Conservation (phyloP, 345 rosid species). For the Aurinia saxatilis region DNA sequence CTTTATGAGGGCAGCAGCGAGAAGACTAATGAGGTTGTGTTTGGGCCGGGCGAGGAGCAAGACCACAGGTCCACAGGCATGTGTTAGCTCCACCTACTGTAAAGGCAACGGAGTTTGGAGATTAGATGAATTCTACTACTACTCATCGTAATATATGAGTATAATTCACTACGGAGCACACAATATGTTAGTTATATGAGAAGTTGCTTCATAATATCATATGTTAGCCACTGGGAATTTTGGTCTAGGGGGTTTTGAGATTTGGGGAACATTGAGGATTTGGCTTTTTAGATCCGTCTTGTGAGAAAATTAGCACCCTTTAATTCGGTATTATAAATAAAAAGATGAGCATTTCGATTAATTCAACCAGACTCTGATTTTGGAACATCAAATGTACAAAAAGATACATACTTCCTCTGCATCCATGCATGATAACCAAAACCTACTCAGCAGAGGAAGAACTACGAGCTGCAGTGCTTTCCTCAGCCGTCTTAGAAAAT, state of each 20-base stretch:
- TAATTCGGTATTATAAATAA: constrained; percentile 30
- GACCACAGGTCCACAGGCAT: constrained; percentile 35
- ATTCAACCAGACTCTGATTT: neutral
- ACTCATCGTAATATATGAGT: constrained; percentile 39
- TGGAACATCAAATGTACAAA: constrained; percentile 18
- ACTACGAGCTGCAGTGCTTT: constrained; percentile 12
- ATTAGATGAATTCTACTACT: constrained; percentile 31
- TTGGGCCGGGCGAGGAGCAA: constrained; percentile 67
- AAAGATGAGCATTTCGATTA: neutral
- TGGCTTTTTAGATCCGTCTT: constrained; percentile 14
- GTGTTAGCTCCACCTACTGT: constrained; percentile 34
- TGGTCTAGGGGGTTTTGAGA: neutral
- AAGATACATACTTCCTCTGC: constrained; percentile 9
- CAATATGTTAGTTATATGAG: constrained; percentile 43
- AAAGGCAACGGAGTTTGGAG: constrained; percentile 49
- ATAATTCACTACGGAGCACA: constrained; percentile 37
- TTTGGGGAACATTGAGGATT: constrained; percentile 34
- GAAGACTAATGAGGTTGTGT: constrained; percentile 63
- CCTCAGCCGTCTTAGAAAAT: constrained; percentile 22
- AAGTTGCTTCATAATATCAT: neutral
- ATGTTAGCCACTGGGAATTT: neutral
- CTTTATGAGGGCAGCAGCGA: too few relatives aligned
- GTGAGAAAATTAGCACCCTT: constrained; percentile 16
- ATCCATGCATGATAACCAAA: neutral
- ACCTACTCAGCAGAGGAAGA: constrained; percentile 15